phyloP scores from a whole-genome alignment of 1,139 yeast species.

The Kodamaea sp. region DNA sequence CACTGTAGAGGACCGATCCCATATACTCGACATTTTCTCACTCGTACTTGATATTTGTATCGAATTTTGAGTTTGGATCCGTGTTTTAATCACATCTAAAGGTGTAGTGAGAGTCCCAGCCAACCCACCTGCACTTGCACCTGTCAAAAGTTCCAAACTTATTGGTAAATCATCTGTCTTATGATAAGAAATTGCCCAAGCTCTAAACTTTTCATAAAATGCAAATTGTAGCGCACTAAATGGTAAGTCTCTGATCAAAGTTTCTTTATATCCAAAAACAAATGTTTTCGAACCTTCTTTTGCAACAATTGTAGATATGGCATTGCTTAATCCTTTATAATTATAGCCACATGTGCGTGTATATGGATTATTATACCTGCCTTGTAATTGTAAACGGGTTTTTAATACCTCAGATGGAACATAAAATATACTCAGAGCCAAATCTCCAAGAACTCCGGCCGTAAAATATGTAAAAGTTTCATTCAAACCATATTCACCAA shows the following conservation, averaged over 20 bases:
- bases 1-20: constrained; percentile 52
- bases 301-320: constrained; percentile 57
- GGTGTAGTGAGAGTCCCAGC: constrained; percentile 86
- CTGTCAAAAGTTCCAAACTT: constrained; percentile 67
- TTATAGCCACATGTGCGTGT: constrained; percentile 80
- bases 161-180: constrained; percentile 50
- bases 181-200: constrained; percentile 49
- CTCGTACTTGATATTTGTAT: background rate
- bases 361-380: constrained; percentile 73
- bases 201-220: constrained; percentile 82
- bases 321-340: constrained; percentile 68
- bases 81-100: constrained; percentile 87
- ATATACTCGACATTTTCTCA: constrained; percentile 2
- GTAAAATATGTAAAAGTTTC: constrained; percentile 77
- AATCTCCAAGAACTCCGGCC: constrained; percentile 89
- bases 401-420: constrained; percentile 98
- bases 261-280: constrained; percentile 90
- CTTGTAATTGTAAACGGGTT: constrained; percentile 89
- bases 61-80: constrained; percentile 65
- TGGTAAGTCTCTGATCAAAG: constrained; percentile 86
- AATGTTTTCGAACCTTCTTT: constrained; percentile 75
- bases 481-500: constrained; percentile 60
- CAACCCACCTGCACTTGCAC: constrained; percentile 95
- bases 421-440: constrained; percentile 84
- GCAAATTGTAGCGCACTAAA: constrained; percentile 95